These are phyloP conservation scores for Carex littledalei DNA, from an alignment of 176 grass and related monocot species.

Conservation along the genomic window DNA sequence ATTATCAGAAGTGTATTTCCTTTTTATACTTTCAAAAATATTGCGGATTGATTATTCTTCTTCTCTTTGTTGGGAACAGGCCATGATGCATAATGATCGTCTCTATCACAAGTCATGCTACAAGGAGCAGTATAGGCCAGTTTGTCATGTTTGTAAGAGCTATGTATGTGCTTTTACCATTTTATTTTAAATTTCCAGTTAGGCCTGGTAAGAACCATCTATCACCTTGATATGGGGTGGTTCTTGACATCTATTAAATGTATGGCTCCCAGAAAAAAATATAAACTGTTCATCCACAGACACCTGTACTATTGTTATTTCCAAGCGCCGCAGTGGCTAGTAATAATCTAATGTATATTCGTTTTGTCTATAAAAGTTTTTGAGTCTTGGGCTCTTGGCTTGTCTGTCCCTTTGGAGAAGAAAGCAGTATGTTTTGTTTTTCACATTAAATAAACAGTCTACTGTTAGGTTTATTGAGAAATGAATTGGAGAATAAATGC, in stretches of 20 bases:
- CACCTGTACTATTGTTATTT: neutral
- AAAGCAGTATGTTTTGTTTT: neutral
- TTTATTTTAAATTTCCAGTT: neutral
- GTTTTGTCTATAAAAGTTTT: neutral
- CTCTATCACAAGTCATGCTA: conserved; percentile 84
- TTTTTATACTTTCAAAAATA: conserved; percentile 12
- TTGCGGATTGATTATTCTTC: conserved; percentile 12
- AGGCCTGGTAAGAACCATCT: neutral
- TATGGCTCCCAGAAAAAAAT: neutral
- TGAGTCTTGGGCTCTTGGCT: neutral
- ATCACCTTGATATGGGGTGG: neutral
- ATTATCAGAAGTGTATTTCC: neutral
- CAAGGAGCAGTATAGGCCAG: conserved; percentile 58
- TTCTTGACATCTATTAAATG: neutral
- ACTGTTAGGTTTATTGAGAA: neutral
- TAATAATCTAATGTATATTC: neutral
- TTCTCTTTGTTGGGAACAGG: conserved; percentile 39
- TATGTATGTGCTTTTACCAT: conserved; percentile 45
- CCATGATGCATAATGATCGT: conserved; percentile 58
- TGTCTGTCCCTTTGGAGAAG: neutral
- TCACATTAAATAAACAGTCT: neutral
- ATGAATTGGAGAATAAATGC: neutral
- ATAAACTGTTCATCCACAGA: neutral
- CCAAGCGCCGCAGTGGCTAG: neutral
- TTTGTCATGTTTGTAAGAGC: conserved; percentile 86